Evolutionary conservation across 1,284 basidiomycete species (phyloP), one percentile per base, ranked within the genome.

Genomic region (Exobasidium cylindrosporum): DNA sequence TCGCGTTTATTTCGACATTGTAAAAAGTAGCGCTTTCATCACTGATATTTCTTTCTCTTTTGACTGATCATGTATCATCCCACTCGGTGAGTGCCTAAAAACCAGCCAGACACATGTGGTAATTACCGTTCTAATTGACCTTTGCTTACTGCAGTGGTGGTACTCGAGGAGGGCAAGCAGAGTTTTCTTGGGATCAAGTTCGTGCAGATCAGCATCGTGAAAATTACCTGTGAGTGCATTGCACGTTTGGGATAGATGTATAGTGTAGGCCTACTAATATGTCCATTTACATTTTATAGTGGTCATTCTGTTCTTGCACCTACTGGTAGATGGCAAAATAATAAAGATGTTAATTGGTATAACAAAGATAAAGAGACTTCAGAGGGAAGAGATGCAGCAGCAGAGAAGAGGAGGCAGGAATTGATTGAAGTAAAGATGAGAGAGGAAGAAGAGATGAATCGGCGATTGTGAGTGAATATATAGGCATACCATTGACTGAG

Each of bases 321-420:
- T 13, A 73, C 70, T 3, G 77, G 77, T 1, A 68, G 77, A 10
- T 79, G 77, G 77, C 74, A 74, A 45, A 68, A 74, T 40, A 74
- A 74, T 17, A 61, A 69, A 17, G 77, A 79, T 60, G 75, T 79
- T 57, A 70, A 69, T 30, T 79, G 77, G 77, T 79, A 78, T 65
- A 78, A 73, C 67, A 76, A 73, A 43, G 73, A 74, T 46, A 62
- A 59, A 30, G 43, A 46, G 3, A 54, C 43, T 23, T 57, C 50
- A 28, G 23, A 35, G 29, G 23, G 45, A 55, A n/a, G 44, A 24
- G 47, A 58, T 13, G 60, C 45, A 7, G 29, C 56, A 1, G 65
- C 63, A 0, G 71, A 77, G 29, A 57, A 62, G 47, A 49, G 73
- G n/a, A 35, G 68, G 24, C 61, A 72, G 43, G 77, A 79, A 62